A percentile compares a stretch with the other conserved stretches of the same genome.
These are phyloP conservation scores for Exobasidium cylindrosporum DNA, from an alignment of 1,284 basidiomycete species.

Conservation along the genomic window DNA sequence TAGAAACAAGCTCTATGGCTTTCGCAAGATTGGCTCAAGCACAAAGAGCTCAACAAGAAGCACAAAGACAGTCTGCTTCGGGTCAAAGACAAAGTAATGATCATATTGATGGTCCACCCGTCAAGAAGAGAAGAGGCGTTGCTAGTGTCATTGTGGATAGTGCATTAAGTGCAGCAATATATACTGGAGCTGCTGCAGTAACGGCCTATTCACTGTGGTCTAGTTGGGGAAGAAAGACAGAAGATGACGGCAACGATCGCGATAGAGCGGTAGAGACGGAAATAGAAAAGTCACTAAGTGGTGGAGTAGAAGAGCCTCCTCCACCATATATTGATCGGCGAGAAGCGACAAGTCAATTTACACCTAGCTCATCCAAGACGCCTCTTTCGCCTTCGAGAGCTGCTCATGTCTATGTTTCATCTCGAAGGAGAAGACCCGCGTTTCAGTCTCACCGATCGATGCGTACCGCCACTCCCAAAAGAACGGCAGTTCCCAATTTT, in stretches of 20 bases:
- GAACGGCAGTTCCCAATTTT: no score
- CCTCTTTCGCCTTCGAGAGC: background rate
- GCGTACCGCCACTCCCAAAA: no score
- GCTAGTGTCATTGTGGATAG: conserved; percentile 37
- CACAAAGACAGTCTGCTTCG: background rate
- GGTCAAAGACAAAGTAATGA: background rate
- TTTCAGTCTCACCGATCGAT: conserved; percentile 16
- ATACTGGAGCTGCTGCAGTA: conserved; percentile 37
- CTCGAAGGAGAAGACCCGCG: conserved; percentile 23
- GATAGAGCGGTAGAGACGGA: conserved; percentile 12
- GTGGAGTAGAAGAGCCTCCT: conserved; percentile 28
- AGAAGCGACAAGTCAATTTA: background rate
- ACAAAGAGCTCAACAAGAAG: conserved; percentile 7
- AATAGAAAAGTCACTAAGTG: conserved; percentile 15
- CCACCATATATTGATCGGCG: conserved; percentile 23
- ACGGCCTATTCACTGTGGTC: conserved; percentile 40
- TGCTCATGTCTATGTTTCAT: conserved; percentile 27
- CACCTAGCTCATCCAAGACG: background rate
- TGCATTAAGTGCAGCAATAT: conserved; percentile 35
- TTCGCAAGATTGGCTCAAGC: conserved; percentile 10
- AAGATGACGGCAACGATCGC: no score
- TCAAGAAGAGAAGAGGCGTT: conserved; percentile 30
- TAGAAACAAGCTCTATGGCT: conserved; percentile 4
- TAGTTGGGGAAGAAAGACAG: conserved; percentile 26
- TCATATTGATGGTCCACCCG: conserved; percentile 21